Base-by-base conservation (phyloP, 1,284 basidiomycete genomes). In the Cryptococcus depauperatus region DNA sequence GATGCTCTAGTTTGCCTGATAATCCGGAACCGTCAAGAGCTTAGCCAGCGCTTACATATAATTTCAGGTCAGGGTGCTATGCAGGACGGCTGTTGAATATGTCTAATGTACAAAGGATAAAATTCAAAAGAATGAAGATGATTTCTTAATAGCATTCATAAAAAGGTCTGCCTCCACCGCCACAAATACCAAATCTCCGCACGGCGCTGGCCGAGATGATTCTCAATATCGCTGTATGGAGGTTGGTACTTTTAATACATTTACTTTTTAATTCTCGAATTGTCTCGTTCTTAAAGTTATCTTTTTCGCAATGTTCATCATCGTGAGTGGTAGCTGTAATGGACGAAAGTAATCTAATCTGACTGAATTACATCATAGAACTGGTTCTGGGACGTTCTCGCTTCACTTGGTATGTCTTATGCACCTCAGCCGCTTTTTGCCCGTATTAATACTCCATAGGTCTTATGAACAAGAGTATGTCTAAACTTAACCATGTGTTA, bases 351-450 rank as follows among this genome's bases (percentile, higher is more conserved):
- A 8, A 14, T 10, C 23, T 7, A 23, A 37, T 8, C 10, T 13
- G 22, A 23, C 38, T 29, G 25, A 27, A 11, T 16, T 18, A 18
- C 27, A 18, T 5, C 7, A n/a, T 50, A 72, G 69, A 85, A 87
- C 75, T 93, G 89, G 88, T 89, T 93, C 73, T 91, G 85, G 85
- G 90, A 95, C 67, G 75, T 93, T 54, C 84, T 95, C 60, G 79
- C 88, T 47, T 81, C 84, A 69, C 83, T 95, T 37, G 90, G 90
- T 93, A 64, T 47, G 80, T 71, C 13, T 14, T 18, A 2, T 38
- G 21, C 2, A 4, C 35, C 35, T 32, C 14, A 18, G 27, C 25
- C 25, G 16, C 11, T 21, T 13, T 26, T 14, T 22, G 5, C 37
- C 16, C 16, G 55, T 53, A 41, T 59, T 51, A n/a, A 13, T 33